These are phyloP conservation scores for Nigrograna mackinnonii DNA, from an alignment of 2,329 filamentous ascomycete genomes.

Conservation along the genomic window DNA sequence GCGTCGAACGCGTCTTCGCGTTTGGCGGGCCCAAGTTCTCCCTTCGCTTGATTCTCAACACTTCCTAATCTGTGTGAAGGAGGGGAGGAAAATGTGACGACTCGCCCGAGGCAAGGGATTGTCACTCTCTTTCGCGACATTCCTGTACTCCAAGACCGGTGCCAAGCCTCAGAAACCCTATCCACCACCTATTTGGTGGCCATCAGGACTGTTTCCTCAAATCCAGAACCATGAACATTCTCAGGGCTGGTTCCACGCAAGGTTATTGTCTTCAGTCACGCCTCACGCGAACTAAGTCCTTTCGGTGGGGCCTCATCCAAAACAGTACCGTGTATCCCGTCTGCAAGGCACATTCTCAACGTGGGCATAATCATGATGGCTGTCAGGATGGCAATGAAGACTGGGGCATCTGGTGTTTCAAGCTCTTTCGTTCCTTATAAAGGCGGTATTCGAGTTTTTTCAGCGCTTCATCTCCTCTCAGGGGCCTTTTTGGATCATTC, in stretches of 20 bases:
- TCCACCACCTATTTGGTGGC: slow-evolving; percentile 16
- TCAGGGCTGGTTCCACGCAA: slow-evolving; percentile 28
- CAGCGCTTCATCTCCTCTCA: slow-evolving; percentile 15
- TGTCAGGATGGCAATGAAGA: slow-evolving; percentile 20
- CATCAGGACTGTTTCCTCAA: slow-evolving; percentile 19
- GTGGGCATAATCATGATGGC: slow-evolving; percentile 29
- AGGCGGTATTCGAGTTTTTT: slow-evolving; percentile 17
- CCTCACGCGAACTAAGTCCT: slow-evolving; percentile 30
- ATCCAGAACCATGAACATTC: slow-evolving; percentile 20
- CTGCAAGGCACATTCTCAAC: slow-evolving; percentile 41
- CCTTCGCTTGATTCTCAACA: slow-evolving; percentile 15
- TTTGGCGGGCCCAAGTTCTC: too few species aligned
- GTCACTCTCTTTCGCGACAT: slow-evolving; percentile 27
- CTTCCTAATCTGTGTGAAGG: slow-evolving; percentile 12
- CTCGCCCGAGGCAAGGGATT: slow-evolving; percentile 17
- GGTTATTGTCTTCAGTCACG: slow-evolving; percentile 23
- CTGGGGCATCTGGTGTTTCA: slow-evolving; percentile 13
- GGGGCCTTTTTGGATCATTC: slow-evolving; percentile 18
- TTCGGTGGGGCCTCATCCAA: slow-evolving; percentile 18
- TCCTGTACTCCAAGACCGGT: slow-evolving; percentile 21
- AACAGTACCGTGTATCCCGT: slow-evolving; percentile 28
- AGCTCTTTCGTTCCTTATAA: slow-evolving; percentile 26
- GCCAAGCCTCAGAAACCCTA: slow-evolving; percentile 21
- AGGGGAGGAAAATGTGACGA: slow-evolving; percentile 16
- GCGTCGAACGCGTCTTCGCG: too few species aligned